phyloP scores from a whole-genome alignment of 1,284 basidiomycete genomes.

The Cutaneotrichosporon cavernicola region DNA sequence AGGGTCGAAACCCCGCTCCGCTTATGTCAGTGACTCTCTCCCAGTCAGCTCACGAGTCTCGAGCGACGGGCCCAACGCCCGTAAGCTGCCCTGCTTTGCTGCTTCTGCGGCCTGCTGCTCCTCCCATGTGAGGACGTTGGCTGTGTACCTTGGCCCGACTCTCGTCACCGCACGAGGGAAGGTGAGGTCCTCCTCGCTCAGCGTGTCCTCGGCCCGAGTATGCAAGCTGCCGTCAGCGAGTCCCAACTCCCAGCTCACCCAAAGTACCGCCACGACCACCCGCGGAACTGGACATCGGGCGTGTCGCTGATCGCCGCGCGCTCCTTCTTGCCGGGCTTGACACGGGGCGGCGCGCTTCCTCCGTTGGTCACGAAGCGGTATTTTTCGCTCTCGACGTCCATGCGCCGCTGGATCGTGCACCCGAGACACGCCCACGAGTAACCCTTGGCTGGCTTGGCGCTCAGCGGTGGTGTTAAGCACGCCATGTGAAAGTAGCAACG shows the following conservation, averaged over 20 bases:
- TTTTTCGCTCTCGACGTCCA: slow-evolving; percentile 72
- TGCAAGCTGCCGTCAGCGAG: slow-evolving; percentile 62
- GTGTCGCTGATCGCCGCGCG: slow-evolving; percentile 60
- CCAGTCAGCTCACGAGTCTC: slow-evolving; percentile 29
- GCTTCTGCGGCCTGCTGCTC: slow-evolving; percentile 41
- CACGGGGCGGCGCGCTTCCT: slow-evolving; percentile 50
- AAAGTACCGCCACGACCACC: slow-evolving; percentile 96
- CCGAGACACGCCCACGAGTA: slow-evolving; percentile 97
- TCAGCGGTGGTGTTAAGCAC: slow-evolving; percentile 89
- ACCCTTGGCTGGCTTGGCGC: slow-evolving; percentile 91
- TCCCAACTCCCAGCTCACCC: slow-evolving; percentile 62
- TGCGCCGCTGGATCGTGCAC: slow-evolving; percentile 82
- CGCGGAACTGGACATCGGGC: slow-evolving; percentile 66
- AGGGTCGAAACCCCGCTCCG: slow-evolving; percentile 43
- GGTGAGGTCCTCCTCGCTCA: slow-evolving; percentile 90
- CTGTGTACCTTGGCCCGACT: slow-evolving; percentile 82
- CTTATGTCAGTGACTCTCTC: slow-evolving; percentile 16
- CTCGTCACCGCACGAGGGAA: slow-evolving; percentile 88
- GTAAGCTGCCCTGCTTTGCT: slow-evolving; percentile 22
- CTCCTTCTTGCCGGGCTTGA: slow-evolving; percentile 65
- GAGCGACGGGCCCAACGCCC: slow-evolving; percentile 33
- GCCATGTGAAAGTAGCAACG: slow-evolving; percentile 93
- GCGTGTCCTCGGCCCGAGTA: slow-evolving; percentile 86
- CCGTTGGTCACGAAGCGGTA: slow-evolving; percentile 62
- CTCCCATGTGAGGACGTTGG: slow-evolving; percentile 53